Base-by-base conservation (phyloP, 1,284 basidiomycete species). In the Heterobasidion occidentale region DNA sequence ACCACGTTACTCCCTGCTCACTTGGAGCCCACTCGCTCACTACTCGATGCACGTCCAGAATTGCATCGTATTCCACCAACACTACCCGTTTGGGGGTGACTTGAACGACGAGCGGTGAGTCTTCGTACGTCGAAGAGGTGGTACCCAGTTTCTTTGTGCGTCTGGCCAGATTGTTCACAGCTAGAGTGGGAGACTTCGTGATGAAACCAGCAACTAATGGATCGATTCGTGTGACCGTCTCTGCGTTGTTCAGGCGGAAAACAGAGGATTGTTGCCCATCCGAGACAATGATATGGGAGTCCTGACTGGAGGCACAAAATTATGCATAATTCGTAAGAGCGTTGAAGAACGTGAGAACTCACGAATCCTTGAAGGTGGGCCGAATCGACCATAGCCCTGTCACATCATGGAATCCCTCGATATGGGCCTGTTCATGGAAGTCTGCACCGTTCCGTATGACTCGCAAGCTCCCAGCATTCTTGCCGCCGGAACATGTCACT, bases 401-500 rank as follows among this genome's bases (percentile, higher is more conserved):
- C 6, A 90, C 74, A 52, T 80, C 74, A 0, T 73, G 66, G 34
- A 93, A 61, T 0, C 86, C 89, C 20, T 84, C 78, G 7, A 93
- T 64, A 27, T 70, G 69, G 0, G 86, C 82, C 6, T 83, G 62
- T 61, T 90, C 86, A 54, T 84, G 77, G 63, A 96, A 84, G 56
- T 92, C 89, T 1, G 92, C 93, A 2, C 95, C 95, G 59, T 86
- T 93, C 57, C 92, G 78, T 9, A 98, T 80, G 33, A 95, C 71
- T 44, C 92, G 85, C 9, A 99, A 67, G 9, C 88, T 88, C 7
- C 95, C 94, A 0, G 84, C 82, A 59, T 85, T 92, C 17, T 81
- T 80, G 0, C 86, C 88, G 1, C 96, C 96, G 2, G 94, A 96
- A 61, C 92, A 94, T 0, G 94, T 90, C 3, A 98, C 83, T 50